phyloP scores from a whole-genome alignment of 257 asterid genomes.

The Avicennia marina region DNA sequence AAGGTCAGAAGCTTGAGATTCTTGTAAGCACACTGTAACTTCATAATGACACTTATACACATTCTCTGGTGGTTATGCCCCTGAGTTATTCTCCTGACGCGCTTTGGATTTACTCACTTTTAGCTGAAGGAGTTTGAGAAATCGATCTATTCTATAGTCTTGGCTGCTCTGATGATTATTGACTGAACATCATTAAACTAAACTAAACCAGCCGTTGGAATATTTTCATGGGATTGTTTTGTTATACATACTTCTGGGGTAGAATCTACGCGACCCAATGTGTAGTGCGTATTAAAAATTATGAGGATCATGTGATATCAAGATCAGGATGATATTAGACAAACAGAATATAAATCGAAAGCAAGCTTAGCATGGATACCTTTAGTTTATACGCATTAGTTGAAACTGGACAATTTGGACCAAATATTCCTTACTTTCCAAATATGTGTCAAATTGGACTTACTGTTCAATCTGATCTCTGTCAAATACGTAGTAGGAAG shows the following conservation, averaged over 20 bases:
- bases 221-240: not conserved
- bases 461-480: conserved; percentile 30
- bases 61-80: too few species aligned
- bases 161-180: not conserved
- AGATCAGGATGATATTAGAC: not conserved
- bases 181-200: not conserved
- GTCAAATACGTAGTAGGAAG: conserved; percentile 19
- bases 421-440: conserved; percentile 30
- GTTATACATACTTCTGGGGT: not conserved
- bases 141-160: too few species aligned
- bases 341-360: conserved; percentile 1
- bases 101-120: too few species aligned
- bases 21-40: too few species aligned
- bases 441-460: conserved; percentile 14
- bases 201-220: not conserved
- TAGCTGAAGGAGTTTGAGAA: too few species aligned
- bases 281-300: not conserved
- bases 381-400: not conserved
- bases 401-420: conserved; percentile 22
- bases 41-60: too few species aligned
- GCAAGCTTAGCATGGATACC: not conserved
- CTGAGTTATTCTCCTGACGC: too few species aligned
- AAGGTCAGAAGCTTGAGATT: too few species aligned
- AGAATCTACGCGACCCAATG: not conserved
- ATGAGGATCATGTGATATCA: conserved; percentile 16